Evolutionary conservation across 179 eudicot genomes (phyloP), one percentile per base, ranked within the genome.

Genomic region (Actinidia chinensis): DNA sequence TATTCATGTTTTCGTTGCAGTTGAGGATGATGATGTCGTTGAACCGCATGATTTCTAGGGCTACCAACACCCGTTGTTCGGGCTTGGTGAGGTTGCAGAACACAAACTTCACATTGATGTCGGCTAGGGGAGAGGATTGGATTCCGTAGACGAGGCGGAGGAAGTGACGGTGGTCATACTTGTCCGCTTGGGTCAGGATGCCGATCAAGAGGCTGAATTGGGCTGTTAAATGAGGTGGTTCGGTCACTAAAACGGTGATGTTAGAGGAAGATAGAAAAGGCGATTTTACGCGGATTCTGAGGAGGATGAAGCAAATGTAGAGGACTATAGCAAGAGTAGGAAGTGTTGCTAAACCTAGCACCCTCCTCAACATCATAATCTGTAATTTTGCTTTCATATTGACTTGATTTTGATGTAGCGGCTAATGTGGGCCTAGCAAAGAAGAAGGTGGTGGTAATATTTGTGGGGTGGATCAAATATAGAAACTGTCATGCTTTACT

Each of bases 81-180:
- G 87, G 88, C 48, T 90, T 90, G 42, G 96, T 92, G 78, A 95
- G 92, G 81, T 88, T 92, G 81, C 98, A 93, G 61, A 95, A 92
- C 14, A 95, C 91, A 61, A 93, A 93, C 77, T 86, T 95, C 13
- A 95, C 86, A 64, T 95, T 95, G 1, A 95, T 87, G 22, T 69
- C 71, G 4, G 94, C 94, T 15, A 84, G 68, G 5, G 83, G 79
- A 1, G 88, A 63, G 9, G 86, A 79, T 40, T 95, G 98, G 10
- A 87, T 89, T 0, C 94, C 93, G 68, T 95, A 95, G 68, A 95
- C 72, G 73, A 90, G 89, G 48, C 98, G 86, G 60, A 95, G 90
- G 81, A 95, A 91, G 81, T 92, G 88, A 48, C 98, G 86, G 58
- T 88, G 89, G 8, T 85, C 82, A 77, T 91, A 89, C 0, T 83